Evolutionary conservation across 345 rosid genomes (phyloP), one percentile per base, ranked within the genome.

Genomic region (Ailanthus altissimus): DNA sequence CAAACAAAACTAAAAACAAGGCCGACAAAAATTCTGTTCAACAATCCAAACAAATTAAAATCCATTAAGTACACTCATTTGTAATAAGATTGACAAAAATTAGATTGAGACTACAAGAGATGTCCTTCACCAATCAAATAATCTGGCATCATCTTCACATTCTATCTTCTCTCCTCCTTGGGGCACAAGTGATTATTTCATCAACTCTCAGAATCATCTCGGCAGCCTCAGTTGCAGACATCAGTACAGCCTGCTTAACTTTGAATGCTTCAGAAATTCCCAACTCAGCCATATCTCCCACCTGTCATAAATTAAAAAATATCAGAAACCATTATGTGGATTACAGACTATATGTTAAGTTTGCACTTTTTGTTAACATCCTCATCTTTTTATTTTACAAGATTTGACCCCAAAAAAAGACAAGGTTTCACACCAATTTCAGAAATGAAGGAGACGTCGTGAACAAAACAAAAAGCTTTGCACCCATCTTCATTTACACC

Each of bases 171-270:
- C 97, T 90, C 77, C 77, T 89, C 74, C 97, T 77, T 6, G 97
- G 97, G 40, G 97, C 97, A 84, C 92, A 90, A 47, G 91, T 90
- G 75, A 92, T 92, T 76, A 89, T 92, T 80, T 92, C 91, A 79
- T 90, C 97, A 4, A 92, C 97, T 75, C 97, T 86, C 20, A 90
- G 88, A 70, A 92, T 90, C 97, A 92, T 89, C 88, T 92, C 97
- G 23, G 94, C 90, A 59, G 99, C 99, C 86, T 95, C 99, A 1
- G 99, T 95, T 67, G 99, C 99, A 5, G 99, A 95, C 18, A 92
- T 91, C 82, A 95, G 68, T 70, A 93, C 85, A 11, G 99, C 99
- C 77, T 92, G 99, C 89, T 95, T 95, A 58, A 95, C 99, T 86
- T 93, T 96, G 85, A 93, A 96, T 26, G 99, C 75, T 84, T 96